Evolutionary conservation across 2,329 filamentous ascomycete genomes (phyloP).

Genomic region (Colletotrichum trifolii): DNA sequence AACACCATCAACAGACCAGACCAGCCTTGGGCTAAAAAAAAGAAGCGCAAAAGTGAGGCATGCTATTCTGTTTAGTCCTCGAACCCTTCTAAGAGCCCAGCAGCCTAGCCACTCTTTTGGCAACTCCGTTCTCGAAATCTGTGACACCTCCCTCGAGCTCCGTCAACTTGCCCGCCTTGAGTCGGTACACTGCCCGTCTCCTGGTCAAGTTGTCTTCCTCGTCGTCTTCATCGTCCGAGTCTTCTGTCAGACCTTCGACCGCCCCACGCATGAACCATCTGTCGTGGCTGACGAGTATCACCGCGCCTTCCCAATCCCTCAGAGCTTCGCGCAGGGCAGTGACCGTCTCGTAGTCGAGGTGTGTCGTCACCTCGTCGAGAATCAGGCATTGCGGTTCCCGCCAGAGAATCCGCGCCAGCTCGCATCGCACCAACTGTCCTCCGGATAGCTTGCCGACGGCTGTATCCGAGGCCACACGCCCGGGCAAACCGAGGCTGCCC

Average conservation of each 20-base stretch:
- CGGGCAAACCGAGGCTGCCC: slow-evolving; percentile 75
- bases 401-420: slow-evolving; percentile 77
- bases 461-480: slow-evolving; percentile 77
- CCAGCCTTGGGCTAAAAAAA: too few species aligned
- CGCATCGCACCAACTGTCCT: slow-evolving; percentile 76
- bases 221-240: slow-evolving; percentile 53
- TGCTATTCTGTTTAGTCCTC: not conserved
- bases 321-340: slow-evolving; percentile 76
- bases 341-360: slow-evolving; percentile 86
- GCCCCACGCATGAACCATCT: slow-evolving; percentile 82
- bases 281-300: slow-evolving; percentile 84
- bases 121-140: slow-evolving; percentile 72
- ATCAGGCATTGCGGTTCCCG: slow-evolving; percentile 77
- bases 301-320: slow-evolving; percentile 75
- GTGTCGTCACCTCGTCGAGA: slow-evolving; percentile 85
- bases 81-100: slow-evolving; percentile 38
- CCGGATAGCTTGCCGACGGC: slow-evolving; percentile 80
- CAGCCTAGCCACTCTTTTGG: slow-evolving; percentile 65
- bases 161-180: slow-evolving; percentile 68
- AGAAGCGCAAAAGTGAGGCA: not conserved
- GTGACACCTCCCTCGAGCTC: slow-evolving; percentile 69
- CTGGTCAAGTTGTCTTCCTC: slow-evolving; percentile 55
- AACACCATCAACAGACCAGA: too few species aligned
- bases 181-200: slow-evolving; percentile 67
- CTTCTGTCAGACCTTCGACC: slow-evolving; percentile 69